Evolutionary conservation across 306 rosid species (phyloP).

Genomic region (Vachellia collinsii): DNA sequence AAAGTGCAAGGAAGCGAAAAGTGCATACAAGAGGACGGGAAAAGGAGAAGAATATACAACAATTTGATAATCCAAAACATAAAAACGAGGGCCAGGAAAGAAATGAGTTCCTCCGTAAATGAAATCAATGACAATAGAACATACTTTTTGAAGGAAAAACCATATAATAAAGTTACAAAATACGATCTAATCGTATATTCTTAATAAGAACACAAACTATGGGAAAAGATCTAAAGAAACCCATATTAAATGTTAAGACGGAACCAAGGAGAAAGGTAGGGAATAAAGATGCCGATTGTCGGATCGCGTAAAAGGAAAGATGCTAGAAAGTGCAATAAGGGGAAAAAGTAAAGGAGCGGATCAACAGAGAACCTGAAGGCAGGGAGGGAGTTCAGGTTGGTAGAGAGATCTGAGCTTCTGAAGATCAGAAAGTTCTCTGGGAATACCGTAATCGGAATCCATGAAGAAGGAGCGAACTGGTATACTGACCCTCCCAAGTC

Average conservation of each 20-base stretch:
- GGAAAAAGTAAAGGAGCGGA: not conserved
- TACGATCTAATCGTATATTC: conserved; percentile 5
- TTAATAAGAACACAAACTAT: not conserved
- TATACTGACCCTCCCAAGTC: not conserved
- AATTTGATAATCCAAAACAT: not conserved
- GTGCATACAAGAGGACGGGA: not conserved
- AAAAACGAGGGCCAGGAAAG: not conserved
- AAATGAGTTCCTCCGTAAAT: not conserved
- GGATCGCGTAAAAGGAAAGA: not conserved
- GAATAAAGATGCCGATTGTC: not conserved
- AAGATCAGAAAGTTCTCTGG: conserved; percentile 75
- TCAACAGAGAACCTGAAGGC: conserved; percentile 55
- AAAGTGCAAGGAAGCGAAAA: not conserved
- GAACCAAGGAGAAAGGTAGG: not conserved
- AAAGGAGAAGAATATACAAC: not conserved
- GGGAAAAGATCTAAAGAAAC: conserved; percentile 9
- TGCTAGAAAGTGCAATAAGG: not conserved
- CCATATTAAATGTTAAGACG: not conserved
- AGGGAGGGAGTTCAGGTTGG: conserved; percentile 71
- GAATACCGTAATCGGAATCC: conserved; percentile 81
- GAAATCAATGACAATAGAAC: not conserved
- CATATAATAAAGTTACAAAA: not conserved
- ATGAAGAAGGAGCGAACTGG: conserved; percentile 27
- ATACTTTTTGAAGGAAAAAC: not conserved
- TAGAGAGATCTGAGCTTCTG: conserved; percentile 60